Evolutionary conservation across 2,329 filamentous ascomycete species (phyloP).

Genomic region (Sporothrix pseudoabietina): DNA sequence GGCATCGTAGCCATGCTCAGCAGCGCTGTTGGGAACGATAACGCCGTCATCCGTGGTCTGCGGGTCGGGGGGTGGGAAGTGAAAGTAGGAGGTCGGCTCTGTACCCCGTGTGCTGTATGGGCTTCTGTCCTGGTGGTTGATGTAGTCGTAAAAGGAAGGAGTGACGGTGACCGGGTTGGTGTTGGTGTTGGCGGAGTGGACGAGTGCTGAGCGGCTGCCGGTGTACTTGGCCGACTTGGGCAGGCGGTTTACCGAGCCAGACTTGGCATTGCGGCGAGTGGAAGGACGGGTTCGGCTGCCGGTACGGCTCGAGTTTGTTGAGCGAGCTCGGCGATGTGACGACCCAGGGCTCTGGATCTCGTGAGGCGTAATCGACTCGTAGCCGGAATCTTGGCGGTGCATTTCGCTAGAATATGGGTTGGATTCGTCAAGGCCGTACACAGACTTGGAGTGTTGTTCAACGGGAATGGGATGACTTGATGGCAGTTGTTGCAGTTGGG

Average conservation of each 20-base stretch:
- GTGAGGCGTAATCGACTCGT: conserved; percentile 54
- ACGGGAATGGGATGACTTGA: neutral
- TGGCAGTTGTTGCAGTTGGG: conserved; percentile 44
- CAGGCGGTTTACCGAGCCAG: conserved; percentile 40
- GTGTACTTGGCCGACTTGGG: conserved; percentile 34
- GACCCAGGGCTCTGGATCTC: conserved; percentile 37
- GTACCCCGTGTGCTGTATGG: conserved; percentile 32
- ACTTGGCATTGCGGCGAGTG: conserved; percentile 47
- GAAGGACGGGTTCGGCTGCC: conserved; percentile 46
- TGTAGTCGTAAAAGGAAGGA: conserved; percentile 29
- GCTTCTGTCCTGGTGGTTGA: conserved; percentile 34
- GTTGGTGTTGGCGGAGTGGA: conserved; percentile 36
- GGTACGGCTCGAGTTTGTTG: conserved; percentile 33
- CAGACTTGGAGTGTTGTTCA: neutral
- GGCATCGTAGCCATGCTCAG: conserved; percentile 29
- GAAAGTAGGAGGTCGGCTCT: conserved; percentile 49
- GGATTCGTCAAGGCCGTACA: neutral
- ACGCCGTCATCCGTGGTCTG: neutral
- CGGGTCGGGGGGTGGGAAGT: conserved; percentile 44
- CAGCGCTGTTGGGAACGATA: neutral
- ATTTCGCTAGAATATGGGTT: conserved; percentile 47
- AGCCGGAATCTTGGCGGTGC: conserved; percentile 61
- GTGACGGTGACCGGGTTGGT: conserved; percentile 36
- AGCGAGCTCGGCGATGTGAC: conserved; percentile 39
- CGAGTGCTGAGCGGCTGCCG: conserved; percentile 34